Conservation (phyloP, 306 rosid species). For the Dalbergia cochinchinensis region DNA sequence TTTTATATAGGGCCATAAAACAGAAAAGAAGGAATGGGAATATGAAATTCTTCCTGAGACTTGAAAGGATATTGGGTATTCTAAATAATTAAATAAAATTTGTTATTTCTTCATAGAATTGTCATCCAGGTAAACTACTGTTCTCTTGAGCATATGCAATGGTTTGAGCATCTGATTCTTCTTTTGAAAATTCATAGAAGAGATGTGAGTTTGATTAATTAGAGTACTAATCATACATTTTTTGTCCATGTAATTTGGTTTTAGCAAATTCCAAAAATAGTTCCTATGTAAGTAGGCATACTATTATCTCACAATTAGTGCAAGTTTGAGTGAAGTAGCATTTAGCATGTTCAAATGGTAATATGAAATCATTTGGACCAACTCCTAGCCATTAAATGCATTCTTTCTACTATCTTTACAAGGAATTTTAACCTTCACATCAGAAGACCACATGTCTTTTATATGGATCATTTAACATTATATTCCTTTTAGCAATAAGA, state of each 20-base stretch:
- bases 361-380: no score
- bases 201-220: constrained; percentile 33
- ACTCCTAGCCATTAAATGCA: no score
- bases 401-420: no score
- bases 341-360: no score
- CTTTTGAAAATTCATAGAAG: constrained; percentile 17
- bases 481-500: no score
- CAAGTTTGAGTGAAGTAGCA: background rate
- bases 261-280: constrained; percentile 38
- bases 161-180: constrained; percentile 15
- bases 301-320: constrained; percentile 24
- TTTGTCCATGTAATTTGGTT: constrained; percentile 23
- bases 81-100: constrained; percentile 36
- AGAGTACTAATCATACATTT: constrained; percentile 30
- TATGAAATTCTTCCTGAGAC: constrained; percentile 39
- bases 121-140: constrained; percentile 41
- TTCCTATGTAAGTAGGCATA: constrained; percentile 14
- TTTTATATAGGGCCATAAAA: constrained; percentile 90
- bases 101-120: constrained; percentile 27
- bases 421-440: no score
- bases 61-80: constrained; percentile 41
- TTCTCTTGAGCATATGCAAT: constrained; percentile 30
- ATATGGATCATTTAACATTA: no score
- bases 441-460: no score
- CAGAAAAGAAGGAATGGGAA: constrained; percentile 63